phyloP scores from a whole-genome alignment of 2,329 filamentous ascomycete species.

The Ampelomyces quisqualis region DNA sequence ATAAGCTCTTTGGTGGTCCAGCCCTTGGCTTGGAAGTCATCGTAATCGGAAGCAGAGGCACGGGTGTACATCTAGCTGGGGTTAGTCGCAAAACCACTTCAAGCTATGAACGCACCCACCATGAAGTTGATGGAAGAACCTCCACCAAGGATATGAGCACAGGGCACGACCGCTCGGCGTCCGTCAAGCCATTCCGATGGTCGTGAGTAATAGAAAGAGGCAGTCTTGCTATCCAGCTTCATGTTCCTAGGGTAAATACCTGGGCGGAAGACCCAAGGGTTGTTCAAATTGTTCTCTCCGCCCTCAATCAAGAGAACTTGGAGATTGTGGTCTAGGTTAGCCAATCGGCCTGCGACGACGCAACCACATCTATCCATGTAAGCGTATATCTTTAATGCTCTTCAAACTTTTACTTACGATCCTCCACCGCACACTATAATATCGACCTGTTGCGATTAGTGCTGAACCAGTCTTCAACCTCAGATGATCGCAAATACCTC shows the following conservation, averaged over 20 bases:
- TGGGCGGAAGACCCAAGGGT: constrained; percentile 73
- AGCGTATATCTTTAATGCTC: neutral
- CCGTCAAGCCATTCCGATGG: constrained; percentile 72
- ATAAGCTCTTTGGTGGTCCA: constrained; percentile 75
- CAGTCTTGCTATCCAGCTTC: constrained; percentile 78
- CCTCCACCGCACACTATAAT: constrained; percentile 78
- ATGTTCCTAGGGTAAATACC: constrained; percentile 78
- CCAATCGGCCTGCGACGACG: constrained; percentile 59
- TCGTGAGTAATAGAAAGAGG: constrained; percentile 76
- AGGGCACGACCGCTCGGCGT: constrained; percentile 71
- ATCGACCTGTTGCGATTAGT: no score
- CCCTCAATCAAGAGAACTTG: constrained; percentile 70
- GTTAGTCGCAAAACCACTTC: neutral
- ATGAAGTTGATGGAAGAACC: constrained; percentile 78
- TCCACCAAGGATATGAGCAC: constrained; percentile 70
- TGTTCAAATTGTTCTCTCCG: constrained; percentile 73
- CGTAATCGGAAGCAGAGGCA: constrained; percentile 70
- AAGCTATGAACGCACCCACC: constrained; percentile 44
- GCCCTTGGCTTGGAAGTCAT: constrained; percentile 78
- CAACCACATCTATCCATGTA: constrained; percentile 47
- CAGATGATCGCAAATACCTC: no score
- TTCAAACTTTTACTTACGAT: constrained; percentile 42
- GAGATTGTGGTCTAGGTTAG: constrained; percentile 73
- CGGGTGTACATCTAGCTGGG: constrained; percentile 67
- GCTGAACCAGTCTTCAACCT: no score